Evolutionary conservation across 345 rosid species (phyloP).

Genomic region (Euphorbia peplus): DNA sequence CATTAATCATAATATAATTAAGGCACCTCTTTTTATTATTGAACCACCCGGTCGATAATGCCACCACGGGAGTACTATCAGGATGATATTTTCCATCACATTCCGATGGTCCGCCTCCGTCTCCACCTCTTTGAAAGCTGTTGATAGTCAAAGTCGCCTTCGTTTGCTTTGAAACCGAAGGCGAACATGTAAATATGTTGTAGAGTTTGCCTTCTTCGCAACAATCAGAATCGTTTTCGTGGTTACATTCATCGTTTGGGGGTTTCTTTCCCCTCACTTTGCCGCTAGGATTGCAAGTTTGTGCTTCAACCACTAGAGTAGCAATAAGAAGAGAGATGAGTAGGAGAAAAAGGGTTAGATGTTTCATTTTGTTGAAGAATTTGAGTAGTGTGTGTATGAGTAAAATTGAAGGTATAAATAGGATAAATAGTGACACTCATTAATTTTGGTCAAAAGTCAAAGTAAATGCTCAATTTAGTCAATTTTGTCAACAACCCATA

Average conservation of each 20-base stretch:
- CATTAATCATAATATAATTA: neutral
- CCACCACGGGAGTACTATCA: slow-evolving; percentile 12
- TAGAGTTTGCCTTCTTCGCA: slow-evolving; percentile 11
- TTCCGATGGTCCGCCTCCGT: slow-evolving; percentile 5
- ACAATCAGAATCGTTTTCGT: slow-evolving; percentile 11
- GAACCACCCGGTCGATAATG: slow-evolving; percentile 16
- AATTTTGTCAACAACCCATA: no score
- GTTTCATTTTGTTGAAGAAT: slow-evolving; percentile 14
- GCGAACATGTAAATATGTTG: slow-evolving; percentile 11
- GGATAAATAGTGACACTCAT: no score
- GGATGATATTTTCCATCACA: slow-evolving; percentile 13
- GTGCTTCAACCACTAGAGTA: slow-evolving; percentile 11
- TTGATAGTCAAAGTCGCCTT: slow-evolving; percentile 16
- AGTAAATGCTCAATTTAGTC: no score
- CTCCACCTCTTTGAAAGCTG: slow-evolving; percentile 12
- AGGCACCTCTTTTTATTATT: slow-evolving; percentile 6
- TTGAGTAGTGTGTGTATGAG: neutral
- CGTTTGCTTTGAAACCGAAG: neutral
- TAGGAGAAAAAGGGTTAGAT: neutral
- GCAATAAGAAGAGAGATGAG: slow-evolving; percentile 7
- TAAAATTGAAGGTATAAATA: neutral
- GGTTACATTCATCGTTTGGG: neutral
- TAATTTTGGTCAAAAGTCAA: no score
- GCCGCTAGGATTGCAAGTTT: slow-evolving; percentile 13
- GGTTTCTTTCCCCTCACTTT: slow-evolving; percentile 8